Base-by-base conservation (phyloP, 176 grass and related monocot genomes). In the Musa beccarii region DNA sequence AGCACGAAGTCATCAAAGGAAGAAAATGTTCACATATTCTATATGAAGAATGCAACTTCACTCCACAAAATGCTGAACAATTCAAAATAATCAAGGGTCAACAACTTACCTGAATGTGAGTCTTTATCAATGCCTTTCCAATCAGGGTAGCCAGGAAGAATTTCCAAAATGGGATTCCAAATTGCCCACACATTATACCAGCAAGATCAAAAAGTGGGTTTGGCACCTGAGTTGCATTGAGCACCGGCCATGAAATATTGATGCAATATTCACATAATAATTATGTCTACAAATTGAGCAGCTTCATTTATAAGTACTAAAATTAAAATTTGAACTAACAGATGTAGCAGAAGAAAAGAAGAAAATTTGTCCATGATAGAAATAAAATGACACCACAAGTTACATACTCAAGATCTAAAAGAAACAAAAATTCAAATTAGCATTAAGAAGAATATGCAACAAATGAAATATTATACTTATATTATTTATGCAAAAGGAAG, bases 101-200 rank as follows among this genome's bases (percentile, higher is more conserved):
- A 70, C 8, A 12, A 10, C 9, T 70, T 87, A 99, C 96, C 91
- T 99, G 91, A 57, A 94, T 88, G 83, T 82, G 89, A 76, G 92
- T 86, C 80, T 99, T 94, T 84, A 99, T 79, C 74, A 99, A 52
- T 74, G 95, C 91, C 84, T 99, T 99, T 83, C 95, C 91, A 65
- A 89, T 94, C 78, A 92, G 83, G 57, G 95, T 99, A 74, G 95
- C 95, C 20, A 99, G 81, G 77, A 99, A 99, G 79, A 99, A 99
- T 74, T 94, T 92, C 95, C 95, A 94, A 83, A 99, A 99, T 64
- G 88, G 88, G 29, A 99, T 68, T 52, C 83, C 85, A 83, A 94
- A 89, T 85, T 99, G 95, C 71, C 91, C 95, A 80, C 95, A 99
- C 76, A 92, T 81, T 52, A 99, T 94, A 59, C 95, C 95, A 21